A percentile compares a stretch with the other conserved stretches of the same genome.
phyloP scores from a whole-genome alignment of 2,329 filamentous ascomycete genomes.

The Aspergillus luchuensis region DNA sequence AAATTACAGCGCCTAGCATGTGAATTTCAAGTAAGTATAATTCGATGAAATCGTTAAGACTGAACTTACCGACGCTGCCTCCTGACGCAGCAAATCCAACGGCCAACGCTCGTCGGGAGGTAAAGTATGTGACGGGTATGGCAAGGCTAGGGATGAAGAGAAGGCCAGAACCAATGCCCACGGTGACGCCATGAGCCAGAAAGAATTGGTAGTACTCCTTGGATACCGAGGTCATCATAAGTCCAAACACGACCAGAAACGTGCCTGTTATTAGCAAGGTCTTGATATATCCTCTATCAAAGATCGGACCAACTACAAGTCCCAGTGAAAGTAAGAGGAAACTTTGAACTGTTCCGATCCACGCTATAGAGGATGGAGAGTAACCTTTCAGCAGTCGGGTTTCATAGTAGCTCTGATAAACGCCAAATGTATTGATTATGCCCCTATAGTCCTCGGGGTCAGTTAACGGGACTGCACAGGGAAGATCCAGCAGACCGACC shows the following conservation, averaged over 20 bases:
- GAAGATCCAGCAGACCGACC: neutral
- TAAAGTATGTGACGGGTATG: constrained; percentile 7
- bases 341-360: constrained; percentile 7
- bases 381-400: constrained; percentile 6
- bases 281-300: constrained; percentile 9
- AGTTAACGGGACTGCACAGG: neutral
- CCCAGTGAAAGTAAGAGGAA: constrained; percentile 10
- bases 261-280: constrained; percentile 4
- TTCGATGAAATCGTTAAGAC: too few relatives aligned
- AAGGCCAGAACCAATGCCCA: constrained; percentile 1
- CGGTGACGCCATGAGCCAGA: neutral
- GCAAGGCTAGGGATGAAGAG: constrained; percentile 6
- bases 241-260: constrained; percentile 3
- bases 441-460: neutral
- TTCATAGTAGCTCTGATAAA: constrained; percentile 14
- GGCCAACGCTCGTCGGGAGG: neutral
- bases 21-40: neutral
- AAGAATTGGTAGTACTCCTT: constrained; percentile 6
- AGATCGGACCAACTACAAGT: constrained; percentile 6
- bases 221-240: constrained; percentile 11
- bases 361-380: constrained; percentile 8
- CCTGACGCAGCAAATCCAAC: neutral
- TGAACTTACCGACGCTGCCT: neutral
- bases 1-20: neutral
- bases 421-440: constrained; percentile 12